Percentiles rank a stretch among this genome's conserved stretches.
Evolutionary conservation across 768 basidiomycete genomes (phyloP).

Genomic region (Lactarius indigo): DNA sequence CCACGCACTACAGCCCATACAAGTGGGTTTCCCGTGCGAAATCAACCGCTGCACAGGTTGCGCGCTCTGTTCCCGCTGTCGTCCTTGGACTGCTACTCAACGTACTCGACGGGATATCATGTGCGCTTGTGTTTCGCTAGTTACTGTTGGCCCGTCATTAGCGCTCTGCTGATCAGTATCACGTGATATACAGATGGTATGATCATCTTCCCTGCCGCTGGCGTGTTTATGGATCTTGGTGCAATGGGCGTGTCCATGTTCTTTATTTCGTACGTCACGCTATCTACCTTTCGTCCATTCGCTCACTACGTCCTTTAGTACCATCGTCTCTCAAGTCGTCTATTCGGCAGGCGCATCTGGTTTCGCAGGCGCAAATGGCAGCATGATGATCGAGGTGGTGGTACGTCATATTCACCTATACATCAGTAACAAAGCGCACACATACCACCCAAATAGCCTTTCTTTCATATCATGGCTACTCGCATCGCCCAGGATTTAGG

Average conservation of each 20-base stretch:
- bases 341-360: slow-evolving; percentile 86
- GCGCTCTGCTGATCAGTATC: background rate
- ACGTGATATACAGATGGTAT: slow-evolving; percentile 66
- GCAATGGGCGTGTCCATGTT: slow-evolving; percentile 94
- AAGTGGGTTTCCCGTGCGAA: slow-evolving; percentile 16
- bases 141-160: background rate
- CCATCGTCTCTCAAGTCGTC: slow-evolving; percentile 76
- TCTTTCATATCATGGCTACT: slow-evolving; percentile 89
- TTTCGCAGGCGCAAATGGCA: slow-evolving; percentile 87
- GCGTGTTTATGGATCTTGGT: slow-evolving; percentile 77
- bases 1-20: background rate
- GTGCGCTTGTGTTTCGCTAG: slow-evolving; percentile 40
- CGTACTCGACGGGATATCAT: slow-evolving; percentile 90
- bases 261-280: slow-evolving; percentile 63
- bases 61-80: slow-evolving; percentile 72
- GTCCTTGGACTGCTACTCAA: slow-evolving; percentile 82
- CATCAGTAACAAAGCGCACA: background rate
- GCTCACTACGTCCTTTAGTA: slow-evolving; percentile 35
- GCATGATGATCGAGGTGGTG: slow-evolving; percentile 99
- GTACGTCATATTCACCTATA: slow-evolving; percentile 36
- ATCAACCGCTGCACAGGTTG: slow-evolving; percentile 1
- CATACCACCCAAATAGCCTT: slow-evolving; percentile 56
- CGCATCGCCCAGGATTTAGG: slow-evolving; percentile 71
- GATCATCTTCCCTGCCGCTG: slow-evolving; percentile 88
- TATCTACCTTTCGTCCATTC: background rate